Conservation (phyloP, 2,329 filamentous ascomycete genomes). For the Monosporascus cannonballus region DNA sequence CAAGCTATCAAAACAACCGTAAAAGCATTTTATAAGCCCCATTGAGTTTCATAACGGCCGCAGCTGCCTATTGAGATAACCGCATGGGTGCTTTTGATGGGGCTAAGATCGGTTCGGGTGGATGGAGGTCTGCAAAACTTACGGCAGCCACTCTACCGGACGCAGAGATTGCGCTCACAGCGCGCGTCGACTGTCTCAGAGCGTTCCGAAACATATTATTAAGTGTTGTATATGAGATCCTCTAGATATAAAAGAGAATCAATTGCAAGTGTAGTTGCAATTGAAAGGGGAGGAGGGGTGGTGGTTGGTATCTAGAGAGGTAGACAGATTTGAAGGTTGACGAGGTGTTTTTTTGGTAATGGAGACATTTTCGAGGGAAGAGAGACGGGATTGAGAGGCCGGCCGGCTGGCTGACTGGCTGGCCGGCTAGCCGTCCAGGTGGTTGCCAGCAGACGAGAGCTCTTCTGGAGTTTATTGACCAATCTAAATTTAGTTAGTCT, state of each 20-base stretch:
- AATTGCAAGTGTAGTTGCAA: conserved; percentile 64
- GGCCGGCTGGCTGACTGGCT: neutral
- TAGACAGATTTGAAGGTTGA: neutral
- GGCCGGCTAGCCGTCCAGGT: neutral
- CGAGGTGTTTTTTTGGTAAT: neutral
- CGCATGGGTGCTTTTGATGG: conserved; percentile 38
- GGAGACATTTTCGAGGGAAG: neutral
- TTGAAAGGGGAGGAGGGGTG: conserved; percentile 50
- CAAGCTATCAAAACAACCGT: conserved; percentile 25
- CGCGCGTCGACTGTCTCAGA: conserved; percentile 93
- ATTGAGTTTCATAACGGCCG: conserved; percentile 29
- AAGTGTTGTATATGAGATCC: conserved; percentile 44
- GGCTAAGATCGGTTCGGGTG: conserved; percentile 34
- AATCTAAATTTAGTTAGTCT: neutral
- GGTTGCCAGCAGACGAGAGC: neutral
- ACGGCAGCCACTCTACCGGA: conserved; percentile 88
- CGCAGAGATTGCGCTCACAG: conserved; percentile 89
- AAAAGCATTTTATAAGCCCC: conserved; percentile 27
- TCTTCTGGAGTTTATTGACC: neutral
- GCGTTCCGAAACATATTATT: conserved; percentile 92
- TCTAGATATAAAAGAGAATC: conserved; percentile 44
- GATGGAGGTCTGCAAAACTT: conserved; percentile 52
- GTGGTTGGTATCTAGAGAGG: conserved; percentile 9
- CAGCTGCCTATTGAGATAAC: conserved; percentile 27
- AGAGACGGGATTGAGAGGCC: neutral